Evolutionary conservation across 169 alveolate genomes (phyloP), one percentile per base, ranked within the genome.

Genomic region (Eimeria zaria): DNA sequence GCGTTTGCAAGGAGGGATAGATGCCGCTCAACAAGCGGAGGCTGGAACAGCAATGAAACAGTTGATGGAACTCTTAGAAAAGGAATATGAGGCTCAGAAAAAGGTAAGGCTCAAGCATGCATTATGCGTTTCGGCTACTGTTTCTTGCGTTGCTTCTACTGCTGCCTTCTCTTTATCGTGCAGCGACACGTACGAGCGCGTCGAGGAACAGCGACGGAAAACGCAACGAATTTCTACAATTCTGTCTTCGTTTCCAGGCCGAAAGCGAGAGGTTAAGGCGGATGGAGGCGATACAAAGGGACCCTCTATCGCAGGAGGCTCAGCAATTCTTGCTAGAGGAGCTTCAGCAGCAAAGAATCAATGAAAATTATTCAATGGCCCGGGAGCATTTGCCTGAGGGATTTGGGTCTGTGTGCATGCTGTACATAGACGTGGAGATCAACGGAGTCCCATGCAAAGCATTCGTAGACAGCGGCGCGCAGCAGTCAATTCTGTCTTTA

Each of bases 401-500:
- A 18, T 96, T 96, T 73, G 97, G 97, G 22, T 97, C 96, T 39
- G 99, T 99, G 20, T 97, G 97, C 89, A 99, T 99, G 99, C 98
- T 99, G 73, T 99, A 98, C 97, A 98, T 99, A 76, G 98, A 98
- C 74, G 97, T 98, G 44, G 99, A 98, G 89, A 97, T 99, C 62
- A 99, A 99, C 97, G 98, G 98, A 39, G 98, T 98, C 7, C 98
- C 97, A 51, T 96, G 99, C 41, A 97, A 98, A 76, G 99, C 99
- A 24, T 98, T 99, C 80, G 99, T 99, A 24, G 99, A 99, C 97
- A 98, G 99, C 78, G 99, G 99, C 24, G 99, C 99, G 6, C 99
- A 99, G 97, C 97, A 99, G 62, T 98, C 99, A 36, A 98, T 99
- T 58, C 99, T 99, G 99, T 98, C 99, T 48, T 95, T 97, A 69